Evolutionary conservation across 2,329 filamentous ascomycete genomes (phyloP).

Genomic region (Arachnopeziza araneosa): DNA sequence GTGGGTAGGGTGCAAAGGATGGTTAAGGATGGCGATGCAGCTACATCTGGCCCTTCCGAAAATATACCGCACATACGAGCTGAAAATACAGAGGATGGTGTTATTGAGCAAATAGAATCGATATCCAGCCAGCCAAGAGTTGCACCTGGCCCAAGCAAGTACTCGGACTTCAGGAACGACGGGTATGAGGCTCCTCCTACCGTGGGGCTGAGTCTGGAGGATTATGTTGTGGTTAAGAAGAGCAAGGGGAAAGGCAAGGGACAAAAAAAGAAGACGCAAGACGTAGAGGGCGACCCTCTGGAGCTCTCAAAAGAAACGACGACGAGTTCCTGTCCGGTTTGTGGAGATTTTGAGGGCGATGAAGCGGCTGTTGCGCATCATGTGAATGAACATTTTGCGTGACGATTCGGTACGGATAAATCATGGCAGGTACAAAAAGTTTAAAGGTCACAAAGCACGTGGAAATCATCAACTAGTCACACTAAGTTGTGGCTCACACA

Average conservation of each 20-base stretch:
- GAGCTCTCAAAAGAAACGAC: not conserved
- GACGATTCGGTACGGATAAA: not conserved
- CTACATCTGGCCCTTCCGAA: not conserved
- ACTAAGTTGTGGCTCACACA: too few relatives aligned
- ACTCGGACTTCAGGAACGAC: conserved; percentile 18
- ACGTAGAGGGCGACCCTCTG: not conserved
- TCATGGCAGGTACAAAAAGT: not conserved
- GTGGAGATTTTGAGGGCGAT: conserved; percentile 28
- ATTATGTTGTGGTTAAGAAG: conserved; percentile 19
- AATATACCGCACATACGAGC: not conserved
- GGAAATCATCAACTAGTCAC: too few relatives aligned
- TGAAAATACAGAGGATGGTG: conserved; percentile 10
- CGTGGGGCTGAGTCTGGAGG: conserved; percentile 13
- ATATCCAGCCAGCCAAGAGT: not conserved
- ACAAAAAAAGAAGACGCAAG: not conserved
- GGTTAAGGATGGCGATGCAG: conserved; percentile 7
- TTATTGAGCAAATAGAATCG: not conserved
- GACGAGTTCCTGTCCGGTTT: conserved; percentile 23
- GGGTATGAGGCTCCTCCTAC: conserved; percentile 11
- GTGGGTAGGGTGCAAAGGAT: conserved; percentile 29
- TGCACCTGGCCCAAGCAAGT: not conserved
- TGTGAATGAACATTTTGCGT: conserved; percentile 27
- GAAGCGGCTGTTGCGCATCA: conserved; percentile 27
- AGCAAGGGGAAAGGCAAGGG: conserved; percentile 6
- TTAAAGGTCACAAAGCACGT: too few relatives aligned